phyloP scores from a whole-genome alignment of 2,329 filamentous ascomycete species.

The Fusarium nisikadoi region DNA sequence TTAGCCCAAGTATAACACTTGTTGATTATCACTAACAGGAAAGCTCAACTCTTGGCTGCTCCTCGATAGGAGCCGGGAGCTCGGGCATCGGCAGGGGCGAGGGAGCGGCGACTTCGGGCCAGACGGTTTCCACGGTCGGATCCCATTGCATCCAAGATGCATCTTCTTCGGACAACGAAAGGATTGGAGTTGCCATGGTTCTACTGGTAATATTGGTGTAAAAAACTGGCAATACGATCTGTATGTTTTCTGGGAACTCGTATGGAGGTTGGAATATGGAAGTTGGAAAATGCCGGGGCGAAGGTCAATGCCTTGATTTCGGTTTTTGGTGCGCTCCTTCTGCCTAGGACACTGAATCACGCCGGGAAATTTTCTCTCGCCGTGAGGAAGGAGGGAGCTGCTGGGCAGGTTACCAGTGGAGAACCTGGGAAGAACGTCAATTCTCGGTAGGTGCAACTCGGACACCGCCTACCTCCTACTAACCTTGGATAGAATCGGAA shows the following conservation, averaged over 20 bases:
- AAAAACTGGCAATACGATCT: fast-evolving
- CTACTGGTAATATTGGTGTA: fast-evolving
- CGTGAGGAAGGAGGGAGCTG: not conserved
- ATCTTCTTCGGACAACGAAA: fast-evolving
- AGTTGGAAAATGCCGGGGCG: not conserved
- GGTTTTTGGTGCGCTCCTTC: not conserved
- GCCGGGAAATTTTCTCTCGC: not conserved
- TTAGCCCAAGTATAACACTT: not conserved
- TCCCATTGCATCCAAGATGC: not conserved
- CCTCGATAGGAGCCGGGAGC: not conserved
- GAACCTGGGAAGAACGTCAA: too few species aligned
- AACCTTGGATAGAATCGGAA: not conserved
- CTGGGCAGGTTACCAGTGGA: not conserved
- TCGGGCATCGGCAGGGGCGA: too few species aligned
- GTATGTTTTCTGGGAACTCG: fast-evolving
- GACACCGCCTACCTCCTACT: too few species aligned
- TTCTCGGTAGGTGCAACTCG: not conserved
- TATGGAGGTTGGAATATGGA: not conserved
- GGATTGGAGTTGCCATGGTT: fast-evolving
- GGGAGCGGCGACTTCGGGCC: not conserved
- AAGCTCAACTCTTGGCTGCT: not conserved
- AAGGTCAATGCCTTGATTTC: not conserved
- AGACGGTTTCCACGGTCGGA: not conserved
- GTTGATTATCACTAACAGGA: not conserved
- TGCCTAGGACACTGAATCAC: not conserved